Conservation (phyloP, 139 green algal species). For the Diplosphaera chodatii region DNA sequence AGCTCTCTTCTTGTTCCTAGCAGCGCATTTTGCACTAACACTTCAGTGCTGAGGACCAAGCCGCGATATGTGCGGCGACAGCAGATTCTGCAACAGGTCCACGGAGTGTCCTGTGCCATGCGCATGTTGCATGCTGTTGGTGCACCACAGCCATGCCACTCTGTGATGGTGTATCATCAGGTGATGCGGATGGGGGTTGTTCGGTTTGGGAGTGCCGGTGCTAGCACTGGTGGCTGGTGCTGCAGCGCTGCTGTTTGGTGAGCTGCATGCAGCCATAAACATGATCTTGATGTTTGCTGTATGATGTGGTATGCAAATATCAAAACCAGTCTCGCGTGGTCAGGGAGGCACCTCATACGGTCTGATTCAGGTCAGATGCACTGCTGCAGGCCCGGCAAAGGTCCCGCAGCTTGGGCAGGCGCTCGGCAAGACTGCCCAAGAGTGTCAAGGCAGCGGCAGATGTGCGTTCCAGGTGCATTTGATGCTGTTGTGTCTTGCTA, state of each 20-base stretch:
- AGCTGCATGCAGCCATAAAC: constrained; percentile 4
- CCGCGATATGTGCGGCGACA: too few relatives aligned
- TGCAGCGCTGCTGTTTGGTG: constrained; percentile 75
- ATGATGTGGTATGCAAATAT: neutral
- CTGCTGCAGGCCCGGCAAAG: neutral
- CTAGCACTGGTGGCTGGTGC: constrained; percentile 83
- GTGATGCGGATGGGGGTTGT: constrained; percentile 51
- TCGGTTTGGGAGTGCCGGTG: constrained; percentile 81
- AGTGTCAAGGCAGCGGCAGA: neutral
- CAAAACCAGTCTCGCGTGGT: too few relatives aligned
- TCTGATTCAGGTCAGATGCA: neutral
- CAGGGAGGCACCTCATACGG: too few relatives aligned
- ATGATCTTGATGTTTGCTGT: neutral
- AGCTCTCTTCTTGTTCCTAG: too few relatives aligned
- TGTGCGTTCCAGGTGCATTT: too few relatives aligned
- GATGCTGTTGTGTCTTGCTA: neutral
- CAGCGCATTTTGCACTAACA: too few relatives aligned
- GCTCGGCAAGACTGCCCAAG: neutral
- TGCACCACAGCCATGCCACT: too few relatives aligned
- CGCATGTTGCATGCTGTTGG: too few relatives aligned
- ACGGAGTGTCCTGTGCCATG: too few relatives aligned
- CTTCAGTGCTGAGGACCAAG: too few relatives aligned
- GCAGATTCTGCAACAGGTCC: too few relatives aligned
- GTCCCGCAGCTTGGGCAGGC: neutral
- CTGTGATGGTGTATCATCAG: constrained; percentile 1